Percentiles rank a stretch among this genome's conserved stretches.
phyloP scores from a whole-genome alignment of 2,329 filamentous ascomycete genomes.

The Cercospora beticola region DNA sequence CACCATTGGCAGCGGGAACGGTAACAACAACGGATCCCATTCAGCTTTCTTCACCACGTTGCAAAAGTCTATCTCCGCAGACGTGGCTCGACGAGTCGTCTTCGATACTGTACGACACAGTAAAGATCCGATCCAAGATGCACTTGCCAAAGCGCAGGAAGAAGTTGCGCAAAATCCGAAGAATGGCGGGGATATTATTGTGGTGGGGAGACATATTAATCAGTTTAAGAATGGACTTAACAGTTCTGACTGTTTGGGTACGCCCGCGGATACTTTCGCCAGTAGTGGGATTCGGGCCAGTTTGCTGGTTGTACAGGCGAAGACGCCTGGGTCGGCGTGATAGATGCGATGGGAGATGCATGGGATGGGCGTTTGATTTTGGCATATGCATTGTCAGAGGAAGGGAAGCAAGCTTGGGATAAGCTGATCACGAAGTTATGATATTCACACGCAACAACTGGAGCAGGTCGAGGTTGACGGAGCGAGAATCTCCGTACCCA shows the following conservation, averaged over 20 bases:
- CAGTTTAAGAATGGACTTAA: conserved; percentile 41
- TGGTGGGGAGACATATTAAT: conserved; percentile 57
- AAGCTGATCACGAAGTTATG: not conserved
- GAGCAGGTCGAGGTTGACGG: not conserved
- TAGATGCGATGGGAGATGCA: conserved; percentile 4
- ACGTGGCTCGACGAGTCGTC: conserved; percentile 55
- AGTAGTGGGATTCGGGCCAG: conserved; percentile 62
- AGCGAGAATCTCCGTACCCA: not conserved
- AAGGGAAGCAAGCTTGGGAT: not conserved
- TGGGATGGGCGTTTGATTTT: not conserved
- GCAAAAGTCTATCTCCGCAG: conserved; percentile 54
- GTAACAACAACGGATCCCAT: conserved; percentile 36
- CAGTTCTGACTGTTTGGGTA: conserved; percentile 53
- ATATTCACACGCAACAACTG: not conserved
- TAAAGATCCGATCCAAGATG: conserved; percentile 45
- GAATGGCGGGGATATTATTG: conserved; percentile 70
- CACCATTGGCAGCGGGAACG: conserved; percentile 24
- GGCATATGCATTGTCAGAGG: not conserved
- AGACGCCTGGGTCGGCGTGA: conserved; percentile 24
- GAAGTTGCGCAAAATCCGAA: conserved; percentile 61
- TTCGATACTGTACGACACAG: conserved; percentile 53
- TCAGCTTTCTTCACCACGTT: conserved; percentile 58
- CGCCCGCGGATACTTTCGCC: conserved; percentile 61
- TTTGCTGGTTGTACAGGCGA: conserved; percentile 68
- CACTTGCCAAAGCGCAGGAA: conserved; percentile 55